phyloP scores from a whole-genome alignment of 441 rosid species.

The Adansonia gregorii region DNA sequence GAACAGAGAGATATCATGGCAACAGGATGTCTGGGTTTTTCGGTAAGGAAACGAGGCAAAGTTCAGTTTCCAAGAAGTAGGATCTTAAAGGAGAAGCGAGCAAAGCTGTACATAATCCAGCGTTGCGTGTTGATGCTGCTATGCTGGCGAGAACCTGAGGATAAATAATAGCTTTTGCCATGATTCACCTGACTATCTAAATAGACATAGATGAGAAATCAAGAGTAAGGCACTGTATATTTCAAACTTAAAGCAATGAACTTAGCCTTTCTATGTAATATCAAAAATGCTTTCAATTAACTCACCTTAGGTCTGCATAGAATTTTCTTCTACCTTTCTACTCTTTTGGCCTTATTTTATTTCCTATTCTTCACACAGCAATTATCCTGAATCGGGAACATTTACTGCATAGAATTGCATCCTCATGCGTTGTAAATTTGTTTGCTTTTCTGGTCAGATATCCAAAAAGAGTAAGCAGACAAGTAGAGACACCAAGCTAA shows the following conservation, averaged over 20 bases:
- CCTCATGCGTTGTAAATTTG: neutral
- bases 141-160: slow-evolving; percentile 46
- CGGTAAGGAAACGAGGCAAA: slow-evolving; percentile 23
- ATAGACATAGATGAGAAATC: neutral
- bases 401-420: neutral
- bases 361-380: neutral
- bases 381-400: neutral
- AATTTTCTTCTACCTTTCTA: slow-evolving; percentile 1
- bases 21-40: slow-evolving; percentile 31
- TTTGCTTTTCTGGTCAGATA: slow-evolving; percentile 7
- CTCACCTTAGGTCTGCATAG: neutral
- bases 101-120: slow-evolving; percentile 46
- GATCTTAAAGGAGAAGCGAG: slow-evolving; percentile 39
- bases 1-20: slow-evolving; percentile 15
- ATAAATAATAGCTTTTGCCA: slow-evolving; percentile 21
- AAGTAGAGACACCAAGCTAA: neutral
- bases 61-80: slow-evolving; percentile 25
- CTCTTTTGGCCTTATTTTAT: neutral
- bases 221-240: neutral
- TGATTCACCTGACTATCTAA: neutral
- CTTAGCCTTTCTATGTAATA: slow-evolving; percentile 13
- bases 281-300: too few species aligned
- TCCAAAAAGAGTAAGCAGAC: neutral
- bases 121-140: slow-evolving; percentile 47
- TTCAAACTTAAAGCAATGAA: neutral